Evolutionary conservation across 2,329 filamentous ascomycete species (phyloP).

Genomic region (Bipolaris zeicola): DNA sequence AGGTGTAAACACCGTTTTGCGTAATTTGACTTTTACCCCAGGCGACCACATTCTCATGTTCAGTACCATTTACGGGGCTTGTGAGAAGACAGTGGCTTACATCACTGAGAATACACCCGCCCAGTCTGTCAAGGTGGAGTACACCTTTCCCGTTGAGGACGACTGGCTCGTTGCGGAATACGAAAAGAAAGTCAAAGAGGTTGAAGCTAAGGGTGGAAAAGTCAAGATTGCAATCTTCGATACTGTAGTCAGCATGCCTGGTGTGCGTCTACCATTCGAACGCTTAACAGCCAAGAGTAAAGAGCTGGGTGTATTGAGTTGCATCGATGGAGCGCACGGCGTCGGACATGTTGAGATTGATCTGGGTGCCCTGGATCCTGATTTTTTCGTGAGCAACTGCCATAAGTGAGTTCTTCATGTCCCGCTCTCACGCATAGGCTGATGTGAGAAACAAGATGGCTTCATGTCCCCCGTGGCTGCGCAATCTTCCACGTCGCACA

Average conservation of each 20-base stretch:
- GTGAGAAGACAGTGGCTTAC: conserved; percentile 74
- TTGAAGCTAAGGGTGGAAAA: conserved; percentile 62
- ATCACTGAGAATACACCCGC: conserved; percentile 69
- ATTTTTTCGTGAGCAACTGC: conserved; percentile 86
- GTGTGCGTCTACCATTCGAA: conserved; percentile 80
- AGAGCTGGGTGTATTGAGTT: conserved; percentile 69
- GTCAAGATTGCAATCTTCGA: conserved; percentile 78
- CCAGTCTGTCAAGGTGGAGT: conserved; percentile 59
- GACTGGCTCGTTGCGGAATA: conserved; percentile 68
- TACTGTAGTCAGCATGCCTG: conserved; percentile 77
- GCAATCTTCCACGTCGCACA: conserved; percentile 79
- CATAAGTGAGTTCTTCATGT: conserved; percentile 33
- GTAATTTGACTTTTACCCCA: conserved; percentile 69
- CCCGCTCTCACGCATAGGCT: not conserved
- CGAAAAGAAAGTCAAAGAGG: conserved; percentile 59
- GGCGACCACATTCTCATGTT: conserved; percentile 83
- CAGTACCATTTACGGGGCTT: conserved; percentile 76
- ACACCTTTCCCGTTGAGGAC: conserved; percentile 73
- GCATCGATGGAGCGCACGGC: conserved; percentile 85
- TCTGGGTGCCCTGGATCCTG: conserved; percentile 69
- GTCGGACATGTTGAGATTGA: conserved; percentile 79
- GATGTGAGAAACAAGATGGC: conserved; percentile 63
- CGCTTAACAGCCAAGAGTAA: conserved; percentile 67
- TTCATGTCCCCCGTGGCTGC: conserved; percentile 78
- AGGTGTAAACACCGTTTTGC: conserved; percentile 78